A percentile compares a stretch with the other conserved stretches of the same genome.
These are phyloP conservation scores for Amauroascus verrucosus DNA, from an alignment of 2,329 filamentous ascomycete genomes.

Conservation along the genomic window DNA sequence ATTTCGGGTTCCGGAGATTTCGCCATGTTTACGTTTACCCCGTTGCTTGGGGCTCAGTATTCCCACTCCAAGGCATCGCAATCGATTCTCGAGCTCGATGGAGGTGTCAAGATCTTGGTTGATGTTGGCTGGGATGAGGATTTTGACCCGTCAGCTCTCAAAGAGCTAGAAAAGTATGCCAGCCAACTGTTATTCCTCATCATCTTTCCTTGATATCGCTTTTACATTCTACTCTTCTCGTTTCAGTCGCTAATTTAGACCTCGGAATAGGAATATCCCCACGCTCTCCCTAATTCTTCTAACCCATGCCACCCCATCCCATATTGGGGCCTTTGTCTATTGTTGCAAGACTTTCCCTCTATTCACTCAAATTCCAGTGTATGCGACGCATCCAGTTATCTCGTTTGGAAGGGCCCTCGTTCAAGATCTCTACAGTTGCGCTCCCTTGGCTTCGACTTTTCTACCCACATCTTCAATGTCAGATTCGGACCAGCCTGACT, in stretches of 20 bases:
- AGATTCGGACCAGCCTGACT: conserved; percentile 22
- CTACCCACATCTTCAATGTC: conserved; percentile 63
- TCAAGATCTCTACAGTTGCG: conserved; percentile 85
- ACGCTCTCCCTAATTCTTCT: conserved; percentile 88
- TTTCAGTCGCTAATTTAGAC: not conserved
- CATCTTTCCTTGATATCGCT: not conserved
- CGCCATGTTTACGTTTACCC: conserved; percentile 89
- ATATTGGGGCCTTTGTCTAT: conserved; percentile 87
- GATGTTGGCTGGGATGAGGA: conserved; percentile 94
- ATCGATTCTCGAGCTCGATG: conserved; percentile 93
- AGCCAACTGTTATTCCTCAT: conserved; percentile 1
- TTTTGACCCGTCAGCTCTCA: conserved; percentile 72
- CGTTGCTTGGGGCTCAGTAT: conserved; percentile 82
- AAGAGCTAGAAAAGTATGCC: conserved; percentile 75
- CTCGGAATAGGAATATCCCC: conserved; percentile 59
- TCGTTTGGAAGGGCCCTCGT: conserved; percentile 81
- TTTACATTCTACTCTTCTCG: not conserved
- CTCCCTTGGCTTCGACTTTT: conserved; percentile 75
- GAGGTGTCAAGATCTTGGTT: conserved; percentile 87
- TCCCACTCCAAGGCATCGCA: conserved; percentile 71
- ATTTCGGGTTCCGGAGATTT: not conserved
- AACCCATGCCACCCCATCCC: conserved; percentile 83
- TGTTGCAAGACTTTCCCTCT: conserved; percentile 93
- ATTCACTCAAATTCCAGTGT: conserved; percentile 86
- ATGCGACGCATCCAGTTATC: conserved; percentile 87